Conservation (phyloP, 768 basidiomycete species). For the Wakefieldia striispora region DNA sequence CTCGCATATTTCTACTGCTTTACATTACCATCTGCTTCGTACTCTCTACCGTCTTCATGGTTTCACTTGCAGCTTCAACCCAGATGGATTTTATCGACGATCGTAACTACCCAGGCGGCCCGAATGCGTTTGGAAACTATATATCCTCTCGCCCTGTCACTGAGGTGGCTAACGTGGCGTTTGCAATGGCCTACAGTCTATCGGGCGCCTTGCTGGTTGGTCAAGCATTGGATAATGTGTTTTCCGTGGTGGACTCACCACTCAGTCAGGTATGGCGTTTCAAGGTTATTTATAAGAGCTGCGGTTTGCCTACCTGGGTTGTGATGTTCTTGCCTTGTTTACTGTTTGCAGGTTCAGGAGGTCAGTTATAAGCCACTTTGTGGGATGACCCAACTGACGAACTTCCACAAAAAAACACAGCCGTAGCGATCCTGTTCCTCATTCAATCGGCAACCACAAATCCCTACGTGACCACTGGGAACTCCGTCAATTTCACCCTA, state of each 20-base stretch:
- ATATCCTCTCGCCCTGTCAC: conserved; percentile 23
- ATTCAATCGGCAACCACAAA: conserved; percentile 13
- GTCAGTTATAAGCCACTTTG: neutral
- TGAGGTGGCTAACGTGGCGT: conserved; percentile 7
- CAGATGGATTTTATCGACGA: conserved; percentile 30
- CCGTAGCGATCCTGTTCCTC: conserved; percentile 6
- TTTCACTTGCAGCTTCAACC: too few species aligned
- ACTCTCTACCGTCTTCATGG: too few species aligned
- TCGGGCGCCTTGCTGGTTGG: conserved; percentile 21
- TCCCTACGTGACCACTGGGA: conserved; percentile 2
- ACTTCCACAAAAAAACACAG: neutral
- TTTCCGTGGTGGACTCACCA: conserved; percentile 12
- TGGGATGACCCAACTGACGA: neutral
- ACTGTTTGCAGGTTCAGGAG: conserved; percentile 6
- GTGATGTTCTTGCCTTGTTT: conserved; percentile 9
- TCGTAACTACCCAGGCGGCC: conserved; percentile 33
- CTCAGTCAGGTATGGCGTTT: conserved; percentile 14
- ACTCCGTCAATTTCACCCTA: conserved; percentile 9
- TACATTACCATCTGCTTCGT: too few species aligned
- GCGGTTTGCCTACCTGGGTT: conserved; percentile 5
- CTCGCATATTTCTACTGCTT: too few species aligned
- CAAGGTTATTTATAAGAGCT: conserved; percentile 16
- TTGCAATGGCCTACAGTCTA: conserved; percentile 15
- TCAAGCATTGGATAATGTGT: neutral
- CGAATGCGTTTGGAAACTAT: conserved; percentile 20